Evolutionary conservation across 1,284 basidiomycete genomes (phyloP), one percentile per base, ranked within the genome.

Genomic region (Cutaneotrichosporon dermatis): DNA sequence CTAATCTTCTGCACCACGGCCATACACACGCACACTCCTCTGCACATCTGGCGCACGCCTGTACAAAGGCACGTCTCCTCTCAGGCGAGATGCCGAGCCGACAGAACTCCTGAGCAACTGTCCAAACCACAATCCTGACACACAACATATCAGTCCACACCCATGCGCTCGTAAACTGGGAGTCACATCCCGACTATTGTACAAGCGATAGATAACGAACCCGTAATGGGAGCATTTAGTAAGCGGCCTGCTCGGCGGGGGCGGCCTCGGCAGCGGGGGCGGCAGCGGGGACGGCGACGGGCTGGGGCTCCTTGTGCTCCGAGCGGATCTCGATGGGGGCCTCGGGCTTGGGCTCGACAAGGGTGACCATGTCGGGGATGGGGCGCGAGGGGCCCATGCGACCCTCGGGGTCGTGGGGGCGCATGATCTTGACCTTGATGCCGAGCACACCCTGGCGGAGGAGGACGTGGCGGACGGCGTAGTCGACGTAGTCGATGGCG

Each of bases 341-440:
- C 77, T 84, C 83, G 73, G 82, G 79, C 81, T 84, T 84, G 77
- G 81, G 80, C 78, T 96, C 92, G 75, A 87, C 79, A 76, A 98
- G 91, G 74, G 87, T 87, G 76, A 99, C 94, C 67, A 88, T 88
- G 80, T 99, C 96, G 66, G 96, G 96, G 58, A 99, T 88, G 67
- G 94, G 92, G 80, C 93, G 93, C 80, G 85, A 84, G 75, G 94
- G 95, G 60, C 94, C 94, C 60, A 85, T 81, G 70, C 85, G 85
- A 64, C 93, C 93, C 75, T 91, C 88, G 62, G 93, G 91, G 81
- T 99, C 96, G 81, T 84, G 88, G 66, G 89, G 92, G 82, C 95
- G 94, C 95, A 99, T 98, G 81, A 99, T 99, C 84, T 99, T 99
- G 79, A 99, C 96, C 82, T 99, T 99, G 85, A 99, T 98, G 78